Evolutionary conservation across 176 grass and related monocot species (phyloP).

Genomic region (Coix lacrymajobi): DNA sequence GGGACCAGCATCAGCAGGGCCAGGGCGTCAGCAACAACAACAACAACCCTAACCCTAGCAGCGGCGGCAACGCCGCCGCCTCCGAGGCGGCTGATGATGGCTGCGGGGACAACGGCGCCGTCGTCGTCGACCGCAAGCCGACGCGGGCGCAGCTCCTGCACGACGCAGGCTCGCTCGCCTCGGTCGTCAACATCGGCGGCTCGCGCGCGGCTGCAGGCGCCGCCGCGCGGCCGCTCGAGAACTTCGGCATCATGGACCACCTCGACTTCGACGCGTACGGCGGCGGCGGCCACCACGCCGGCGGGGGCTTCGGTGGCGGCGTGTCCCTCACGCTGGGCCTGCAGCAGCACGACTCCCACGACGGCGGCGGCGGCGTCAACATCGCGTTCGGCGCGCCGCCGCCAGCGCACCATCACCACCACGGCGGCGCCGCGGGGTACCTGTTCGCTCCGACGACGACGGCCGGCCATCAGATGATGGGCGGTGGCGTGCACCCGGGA

Average conservation of each 20-base stretch:
- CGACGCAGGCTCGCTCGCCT: slow-evolving; percentile 60
- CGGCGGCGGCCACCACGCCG: not conserved
- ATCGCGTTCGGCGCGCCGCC: slow-evolving; percentile 50
- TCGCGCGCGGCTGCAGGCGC: not conserved
- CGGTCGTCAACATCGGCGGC: slow-evolving; percentile 57
- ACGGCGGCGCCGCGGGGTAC: slow-evolving; percentile 22
- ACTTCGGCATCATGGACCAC: slow-evolving; percentile 47
- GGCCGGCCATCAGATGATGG: slow-evolving; percentile 39
- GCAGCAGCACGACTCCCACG: slow-evolving; percentile 62
- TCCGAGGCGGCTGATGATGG: slow-evolving; percentile 2
- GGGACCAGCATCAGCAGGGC: not conserved
- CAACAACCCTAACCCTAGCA: slow-evolving; percentile 36
- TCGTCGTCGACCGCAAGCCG: slow-evolving; percentile 54
- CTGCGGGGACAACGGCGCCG: not conserved
- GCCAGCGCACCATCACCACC: slow-evolving; percentile 1
- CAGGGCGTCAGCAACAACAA: not conserved
- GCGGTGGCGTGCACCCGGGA: slow-evolving; percentile 17
- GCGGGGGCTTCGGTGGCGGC: slow-evolving; percentile 17
- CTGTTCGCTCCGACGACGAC: not conserved
- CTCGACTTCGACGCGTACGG: slow-evolving; percentile 55
- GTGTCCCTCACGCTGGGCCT: slow-evolving; percentile 83
- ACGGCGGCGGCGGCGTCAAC: slow-evolving; percentile 29
- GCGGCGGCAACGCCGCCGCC: slow-evolving; percentile 26
- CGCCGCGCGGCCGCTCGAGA: slow-evolving; percentile 16
- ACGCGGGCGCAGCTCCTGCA: slow-evolving; percentile 57